Base-by-base conservation (phyloP, 2,329 filamentous ascomycete species). In the Fusarium incarnatum region DNA sequence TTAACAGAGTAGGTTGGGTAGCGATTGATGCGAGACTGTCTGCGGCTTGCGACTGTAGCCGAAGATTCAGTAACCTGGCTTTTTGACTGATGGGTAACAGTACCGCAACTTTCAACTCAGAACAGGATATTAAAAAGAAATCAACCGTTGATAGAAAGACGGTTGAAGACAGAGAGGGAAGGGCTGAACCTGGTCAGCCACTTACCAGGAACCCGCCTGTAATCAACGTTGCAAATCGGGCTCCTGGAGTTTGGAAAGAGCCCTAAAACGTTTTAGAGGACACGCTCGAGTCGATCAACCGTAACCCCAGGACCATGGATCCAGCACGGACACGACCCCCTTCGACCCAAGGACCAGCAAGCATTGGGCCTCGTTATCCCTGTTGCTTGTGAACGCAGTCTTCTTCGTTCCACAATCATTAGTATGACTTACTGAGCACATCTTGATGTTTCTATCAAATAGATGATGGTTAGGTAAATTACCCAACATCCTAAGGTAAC, bases 341-440 rank as follows among this genome's bases (percentile, higher is more conserved):
- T 54, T 67, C 52, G 37, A 41, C 60, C 30, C 32, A 56, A 44
- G 23, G 45, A 45, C 46, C 20, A 41, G 45, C 37, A 15, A 32
- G 30, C 48, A 49, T n/a, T 27, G 20, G 47, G 25, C 8, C 7
- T 54, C 10, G 20, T 60, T 56, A 56, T 56, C 46, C 50, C 32
- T 58, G 50, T 60, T 45, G 55, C n/a, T 67, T 34, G 53, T 53
- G 46, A 25, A 70, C 49, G 48, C 42, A 67, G 27, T 42, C 28
- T 52, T 28, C 45, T 44, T 37, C 52, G 49, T 52, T n/a, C 18
- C 23, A 40, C 23, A 41, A 25, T 42, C 49, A 20, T 42, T 7
- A 18, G 10, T 37, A 37, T 37, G 34, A 37, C 32, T 37, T 20
- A 18, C n/a, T 41, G 18, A 6, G 5, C 13, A 15, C 10, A 37